Conservation (phyloP, 2,329 filamentous ascomycete genomes). For the Aureobasidium zeae region DNA sequence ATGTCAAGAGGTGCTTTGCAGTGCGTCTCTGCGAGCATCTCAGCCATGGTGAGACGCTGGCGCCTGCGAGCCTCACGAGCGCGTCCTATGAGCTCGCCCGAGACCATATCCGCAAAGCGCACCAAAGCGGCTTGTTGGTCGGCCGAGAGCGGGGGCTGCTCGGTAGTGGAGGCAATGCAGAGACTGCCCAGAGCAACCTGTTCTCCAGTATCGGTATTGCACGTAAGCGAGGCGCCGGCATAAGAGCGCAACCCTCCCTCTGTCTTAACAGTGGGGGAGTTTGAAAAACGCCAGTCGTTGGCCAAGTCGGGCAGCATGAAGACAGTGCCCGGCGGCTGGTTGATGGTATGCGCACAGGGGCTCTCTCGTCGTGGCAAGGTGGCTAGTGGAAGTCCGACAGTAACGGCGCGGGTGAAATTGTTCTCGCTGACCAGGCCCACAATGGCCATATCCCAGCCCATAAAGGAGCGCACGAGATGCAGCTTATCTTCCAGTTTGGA, state of each 20-base stretch:
- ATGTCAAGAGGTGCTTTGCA: slow-evolving; percentile 17
- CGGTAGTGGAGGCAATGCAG: slow-evolving; percentile 35
- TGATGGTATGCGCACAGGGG: slow-evolving; percentile 38
- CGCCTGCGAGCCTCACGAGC: slow-evolving; percentile 32
- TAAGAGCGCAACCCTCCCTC: slow-evolving; percentile 34
- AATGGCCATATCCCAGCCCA: slow-evolving; percentile 40
- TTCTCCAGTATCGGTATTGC: slow-evolving; percentile 34
- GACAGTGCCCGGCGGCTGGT: slow-evolving; percentile 21
- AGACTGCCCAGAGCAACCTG: slow-evolving; percentile 35
- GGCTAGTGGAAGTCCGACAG: slow-evolving; percentile 34
- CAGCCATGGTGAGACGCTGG: slow-evolving; percentile 32
- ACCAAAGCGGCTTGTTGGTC: slow-evolving; percentile 28
- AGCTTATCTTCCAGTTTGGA: slow-evolving; percentile 37
- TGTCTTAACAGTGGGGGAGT: slow-evolving; percentile 35
- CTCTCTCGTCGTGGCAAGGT: slow-evolving; percentile 39
- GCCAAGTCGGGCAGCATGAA: slow-evolving; percentile 36
- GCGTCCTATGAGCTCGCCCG: slow-evolving; percentile 35
- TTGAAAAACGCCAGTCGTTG: slow-evolving; percentile 37
- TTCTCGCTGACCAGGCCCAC: slow-evolving; percentile 37
- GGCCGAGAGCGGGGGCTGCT: slow-evolving; percentile 26
- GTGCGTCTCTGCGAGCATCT: slow-evolving; percentile 27
- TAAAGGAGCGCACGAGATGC: slow-evolving; percentile 33
- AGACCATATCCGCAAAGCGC: slow-evolving; percentile 33
- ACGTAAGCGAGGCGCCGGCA: slow-evolving; percentile 34
- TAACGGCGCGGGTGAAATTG: slow-evolving; percentile 36